Evolutionary conservation across 768 basidiomycete species (phyloP), one percentile per base, ranked within the genome.

Genomic region (Gloeopeniophorella convolvens): DNA sequence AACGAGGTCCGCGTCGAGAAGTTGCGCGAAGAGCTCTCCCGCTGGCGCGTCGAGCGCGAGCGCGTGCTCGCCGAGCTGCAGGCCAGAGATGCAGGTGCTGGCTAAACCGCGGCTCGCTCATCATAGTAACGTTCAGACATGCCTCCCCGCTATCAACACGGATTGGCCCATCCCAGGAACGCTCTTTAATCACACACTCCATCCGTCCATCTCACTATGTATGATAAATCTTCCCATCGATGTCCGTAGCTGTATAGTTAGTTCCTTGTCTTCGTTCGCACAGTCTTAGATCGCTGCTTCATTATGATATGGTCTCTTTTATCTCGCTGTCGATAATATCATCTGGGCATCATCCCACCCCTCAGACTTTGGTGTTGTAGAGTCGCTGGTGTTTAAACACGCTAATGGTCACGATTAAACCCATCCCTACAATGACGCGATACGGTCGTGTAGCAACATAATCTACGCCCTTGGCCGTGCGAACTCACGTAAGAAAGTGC

Each of bases 11-110:
- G 91, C 36, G 72, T 86, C 10, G 68, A 73, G 55, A 70, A 73
- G 35, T 70, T 92, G 44, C 75, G 73, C 60, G 66, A 71, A 23
- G 91, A 94, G 70, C 71, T 94, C 27, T 67, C 68, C 24, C 69
- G 83, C 35, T 94, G 90, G 91, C 78, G 82, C 61, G 58, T 65
- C 18, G 82, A 77, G 59, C 67, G 78, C 39, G 48, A 44, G 57
- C 57, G 52, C 5, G 60, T 53, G 26, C 54, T 65, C 20, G 4
- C 36, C 28, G 55, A 56, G 49, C 33, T 40, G 42, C 47, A 54
- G 31, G 39, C 43, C 15, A 45, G 30, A 37, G 51, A 42, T 37
- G 33, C 30, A 5, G 27, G 30, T 23, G 11, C 34, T 42, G 11
- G 37, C 9, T 7, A 32, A 23, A 33, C 13, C 11, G 15, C 35